Evolutionary conservation across 306 rosid species (phyloP), one percentile per base, ranked within the genome.

Genomic region (Begonia masoniana): DNA sequence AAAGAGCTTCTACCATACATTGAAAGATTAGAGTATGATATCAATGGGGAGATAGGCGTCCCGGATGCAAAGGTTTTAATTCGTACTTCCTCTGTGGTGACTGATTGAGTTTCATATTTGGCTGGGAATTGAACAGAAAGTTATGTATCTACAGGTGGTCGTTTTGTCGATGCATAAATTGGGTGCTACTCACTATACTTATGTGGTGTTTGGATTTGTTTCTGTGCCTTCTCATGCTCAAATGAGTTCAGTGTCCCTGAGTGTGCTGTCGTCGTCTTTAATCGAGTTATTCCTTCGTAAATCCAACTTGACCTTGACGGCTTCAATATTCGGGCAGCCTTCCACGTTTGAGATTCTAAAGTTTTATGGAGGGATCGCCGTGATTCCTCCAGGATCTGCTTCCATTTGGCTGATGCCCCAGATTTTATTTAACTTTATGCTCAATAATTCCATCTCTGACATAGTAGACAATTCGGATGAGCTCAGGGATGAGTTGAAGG

Each of bases 371-470:
- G 97, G 95, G 48, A 26, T 89, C 63, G 72, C 87, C 65, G 76
- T 89, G 62, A 71, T 74, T 68, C 97, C 97, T 8, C 53, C 26
- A 62, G 83, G 78, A 74, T 64, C 74, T 56, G 74, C 77, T 62
- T 65, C 74, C 9, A 67, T 81, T 64, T 79, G 93, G 95, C 76
- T 64, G 78, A 76, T 61, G 13, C 94, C 85, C 6, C 74, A 80
- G 85, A 68, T 74, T 66, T 68, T 80, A 43, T 89, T 89, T 62
- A 81, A 83, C 64, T 85, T 91, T 76, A 85, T 92, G 56, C 88
- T 85, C 51, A 52, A 82, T 41, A 81, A 79, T 70, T 83, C 97
- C 47, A 70, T 76, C 39, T 67, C 84, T 10, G 84, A 78, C 46
- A 62, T 85, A 41, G 68, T 91, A 52, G 85, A 73, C 16, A 69